phyloP scores from a whole-genome alignment of 768 basidiomycete genomes.

The Agrocybe praecox region DNA sequence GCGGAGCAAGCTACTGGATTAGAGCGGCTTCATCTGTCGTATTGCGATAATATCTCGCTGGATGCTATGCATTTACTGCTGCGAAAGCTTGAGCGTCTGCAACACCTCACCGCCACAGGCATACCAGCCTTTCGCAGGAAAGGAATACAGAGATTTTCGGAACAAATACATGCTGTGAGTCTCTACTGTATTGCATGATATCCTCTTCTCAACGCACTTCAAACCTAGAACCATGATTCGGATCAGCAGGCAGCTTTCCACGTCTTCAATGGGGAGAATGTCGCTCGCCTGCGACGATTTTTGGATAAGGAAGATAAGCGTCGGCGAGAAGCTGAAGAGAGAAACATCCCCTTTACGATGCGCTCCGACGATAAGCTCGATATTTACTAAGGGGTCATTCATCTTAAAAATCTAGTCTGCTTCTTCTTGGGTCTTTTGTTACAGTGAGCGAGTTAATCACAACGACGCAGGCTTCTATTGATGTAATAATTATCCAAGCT shows the following conservation, averaged over 20 bases:
- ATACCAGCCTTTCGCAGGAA: conserved; percentile 70
- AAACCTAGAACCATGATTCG: conserved; percentile 58
- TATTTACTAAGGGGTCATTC: conserved; percentile 46
- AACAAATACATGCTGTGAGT: conserved; percentile 64
- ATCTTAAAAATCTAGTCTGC: no score
- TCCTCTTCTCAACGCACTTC: conserved; percentile 14
- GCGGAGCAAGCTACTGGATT: conserved; percentile 71
- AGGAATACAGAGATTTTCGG: conserved; percentile 79
- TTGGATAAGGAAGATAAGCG: conserved; percentile 71
- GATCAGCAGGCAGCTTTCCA: conserved; percentile 75
- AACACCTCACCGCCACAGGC: conserved; percentile 80
- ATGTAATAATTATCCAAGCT: not conserved
- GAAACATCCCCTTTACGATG: conserved; percentile 59
- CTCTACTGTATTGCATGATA: conserved; percentile 11
- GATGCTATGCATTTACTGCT: conserved; percentile 75
- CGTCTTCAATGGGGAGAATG: conserved; percentile 75
- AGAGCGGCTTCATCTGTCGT: conserved; percentile 84
- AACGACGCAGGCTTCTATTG: not conserved
- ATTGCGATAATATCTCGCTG: conserved; percentile 81
- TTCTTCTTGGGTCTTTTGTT: conserved; percentile 7
- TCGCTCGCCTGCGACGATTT: conserved; percentile 63
- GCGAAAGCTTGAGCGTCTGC: conserved; percentile 57
- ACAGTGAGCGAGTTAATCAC: not conserved
- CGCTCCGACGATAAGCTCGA: conserved; percentile 68
- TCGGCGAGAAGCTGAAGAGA: conserved; percentile 56